Conservation (phyloP, 2,329 filamentous ascomycete species). For the Nemania bipapillata region DNA sequence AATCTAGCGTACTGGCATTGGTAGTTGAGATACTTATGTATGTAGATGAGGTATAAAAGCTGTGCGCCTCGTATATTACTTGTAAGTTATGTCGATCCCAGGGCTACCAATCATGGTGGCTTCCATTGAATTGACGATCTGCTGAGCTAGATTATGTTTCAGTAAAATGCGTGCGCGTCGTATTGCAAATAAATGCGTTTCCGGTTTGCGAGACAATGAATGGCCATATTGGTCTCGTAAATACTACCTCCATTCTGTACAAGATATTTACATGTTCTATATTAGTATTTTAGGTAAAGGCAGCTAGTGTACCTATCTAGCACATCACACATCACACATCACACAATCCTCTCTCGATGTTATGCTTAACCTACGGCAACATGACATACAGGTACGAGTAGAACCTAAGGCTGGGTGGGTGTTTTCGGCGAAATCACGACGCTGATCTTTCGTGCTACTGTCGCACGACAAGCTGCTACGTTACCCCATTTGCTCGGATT, state of each 20-base stretch:
- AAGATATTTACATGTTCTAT: neutral
- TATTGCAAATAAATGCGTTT: neutral
- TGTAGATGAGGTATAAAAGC: too few species aligned
- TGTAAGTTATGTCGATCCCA: constrained; percentile 18
- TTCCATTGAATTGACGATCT: constrained; percentile 11
- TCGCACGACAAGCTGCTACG: neutral
- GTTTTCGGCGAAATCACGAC: neutral
- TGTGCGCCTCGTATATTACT: constrained; percentile 16
- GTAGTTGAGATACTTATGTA: too few species aligned
- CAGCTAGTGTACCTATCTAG: too few species aligned
- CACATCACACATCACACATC: too few species aligned
- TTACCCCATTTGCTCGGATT: neutral
- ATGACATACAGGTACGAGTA: too few species aligned
- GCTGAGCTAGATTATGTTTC: neutral
- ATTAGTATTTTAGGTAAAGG: too few species aligned
- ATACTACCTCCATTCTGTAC: neutral
- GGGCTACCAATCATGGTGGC: constrained; percentile 2
- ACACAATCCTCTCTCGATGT: too few species aligned
- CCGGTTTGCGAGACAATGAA: neutral
- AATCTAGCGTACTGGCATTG: too few species aligned
- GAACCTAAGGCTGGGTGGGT: too few species aligned
- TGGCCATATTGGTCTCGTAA: neutral
- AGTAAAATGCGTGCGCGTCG: neutral
- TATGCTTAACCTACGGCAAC: too few species aligned
- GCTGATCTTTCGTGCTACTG: constrained; percentile 18